Evolutionary conservation across 2,329 filamentous ascomycete species (phyloP).

Genomic region (Cordyceps farinosa): DNA sequence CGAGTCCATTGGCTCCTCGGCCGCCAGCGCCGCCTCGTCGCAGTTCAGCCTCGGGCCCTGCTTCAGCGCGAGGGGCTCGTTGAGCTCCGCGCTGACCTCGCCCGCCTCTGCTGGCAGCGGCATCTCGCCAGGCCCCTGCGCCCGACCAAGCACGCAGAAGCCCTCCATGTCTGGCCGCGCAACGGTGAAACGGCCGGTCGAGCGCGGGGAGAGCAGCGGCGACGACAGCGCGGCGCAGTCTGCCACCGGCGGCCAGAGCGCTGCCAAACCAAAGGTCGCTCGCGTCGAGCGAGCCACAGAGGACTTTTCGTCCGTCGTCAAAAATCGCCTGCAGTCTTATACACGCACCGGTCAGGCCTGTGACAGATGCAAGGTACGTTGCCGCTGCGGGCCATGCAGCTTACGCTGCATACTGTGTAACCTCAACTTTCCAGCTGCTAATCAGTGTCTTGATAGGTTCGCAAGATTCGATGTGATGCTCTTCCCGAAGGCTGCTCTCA

Average conservation of each 20-base stretch:
- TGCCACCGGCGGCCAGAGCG: constrained; percentile 16
- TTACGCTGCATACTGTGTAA: background rate
- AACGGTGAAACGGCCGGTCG: constrained; percentile 39
- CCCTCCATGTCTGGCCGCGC: constrained; percentile 12
- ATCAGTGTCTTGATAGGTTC: constrained; percentile 49
- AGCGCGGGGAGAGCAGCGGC: constrained; percentile 33
- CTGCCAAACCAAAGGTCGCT: constrained; percentile 45
- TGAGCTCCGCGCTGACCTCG: constrained; percentile 8
- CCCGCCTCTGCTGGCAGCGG: constrained; percentile 11
- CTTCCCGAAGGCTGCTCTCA: constrained; percentile 77
- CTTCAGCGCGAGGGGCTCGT: constrained; percentile 15
- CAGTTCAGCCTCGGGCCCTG: constrained; percentile 9
- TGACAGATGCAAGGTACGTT: constrained; percentile 21
- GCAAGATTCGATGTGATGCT: constrained; percentile 85
- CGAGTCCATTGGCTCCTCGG: constrained; percentile 9
- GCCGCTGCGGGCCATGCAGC: background rate
- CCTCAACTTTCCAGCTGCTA: background rate
- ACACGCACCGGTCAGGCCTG: constrained; percentile 48
- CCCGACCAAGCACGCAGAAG: background rate
- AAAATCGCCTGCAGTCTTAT: constrained; percentile 52
- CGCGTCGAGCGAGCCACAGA: constrained; percentile 46
- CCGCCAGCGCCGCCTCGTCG: background rate
- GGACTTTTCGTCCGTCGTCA: constrained; percentile 54
- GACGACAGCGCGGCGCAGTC: constrained; percentile 31
- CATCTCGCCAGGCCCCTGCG: constrained; percentile 12